Evolutionary conservation across 805 yeast genomes (phyloP), one percentile per base, ranked within the genome.

Genomic region (Kodamaea laetipori): DNA sequence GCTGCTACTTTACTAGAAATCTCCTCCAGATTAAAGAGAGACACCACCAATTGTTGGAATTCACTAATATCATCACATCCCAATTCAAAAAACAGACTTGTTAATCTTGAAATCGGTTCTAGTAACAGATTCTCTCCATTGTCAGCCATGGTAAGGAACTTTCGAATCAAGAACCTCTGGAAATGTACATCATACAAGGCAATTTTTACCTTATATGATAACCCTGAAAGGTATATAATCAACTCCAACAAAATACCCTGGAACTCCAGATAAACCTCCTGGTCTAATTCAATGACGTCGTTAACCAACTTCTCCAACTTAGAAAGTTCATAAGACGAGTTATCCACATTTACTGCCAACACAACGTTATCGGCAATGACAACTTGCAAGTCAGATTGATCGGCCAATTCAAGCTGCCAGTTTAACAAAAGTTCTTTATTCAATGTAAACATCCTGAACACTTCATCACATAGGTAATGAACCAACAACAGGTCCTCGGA

Each of bases 371-470:
- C 62, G 15, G 57, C 59, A 11, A 65, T 47, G 4, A 58, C 50
- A 5, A 60, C 48, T 4, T 50, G 31, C 28, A 68, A 54, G 10
- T 45, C 41, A 7, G 40, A 17, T 45, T 45, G 34, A 35, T 67
- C 70, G 4, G 52, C 37, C 27, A 68, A 49, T 26, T 69, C 74
- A 4, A 62, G 45, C 48, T 66, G 68, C 74, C 74, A 70, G 45
- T 64, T 61, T 30, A 39, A 31, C 6, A 70, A 53, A n/a, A 60
- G 46, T 6, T 57, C 61, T 23, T 42, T 49, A 43, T 69, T 62
- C 45, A 69, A 45, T 8, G 49, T 46, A 45, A 52, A 56, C 26
- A 52, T 51, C 12, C 61, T 52, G 18, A 64, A 48, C 5, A 57
- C 56, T 4, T 43, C 38, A 16, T 52, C 34, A 13, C 34, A 30